Percentiles rank a stretch among this genome's conserved stretches.
phyloP scores from a whole-genome alignment of 805 yeast genomes.

The Middelhovenomyces tepae region DNA sequence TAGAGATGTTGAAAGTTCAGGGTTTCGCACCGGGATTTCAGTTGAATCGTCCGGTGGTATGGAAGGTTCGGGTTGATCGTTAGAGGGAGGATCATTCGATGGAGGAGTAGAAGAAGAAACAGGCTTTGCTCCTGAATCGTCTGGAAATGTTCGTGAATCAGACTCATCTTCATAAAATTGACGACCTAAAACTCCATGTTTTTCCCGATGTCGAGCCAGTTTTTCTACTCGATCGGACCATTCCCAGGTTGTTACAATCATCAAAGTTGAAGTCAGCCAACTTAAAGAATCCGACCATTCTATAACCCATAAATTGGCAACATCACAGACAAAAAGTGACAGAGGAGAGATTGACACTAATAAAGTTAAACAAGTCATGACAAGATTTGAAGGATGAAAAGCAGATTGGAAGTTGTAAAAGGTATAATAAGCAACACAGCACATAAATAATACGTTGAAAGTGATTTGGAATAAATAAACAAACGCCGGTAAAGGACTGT shows the following conservation, averaged over 20 bases:
- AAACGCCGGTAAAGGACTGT: conserved; percentile 53
- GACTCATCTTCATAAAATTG: conserved; percentile 69
- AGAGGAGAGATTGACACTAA: conserved; percentile 52
- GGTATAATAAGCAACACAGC: conserved; percentile 48
- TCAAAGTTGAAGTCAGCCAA: conserved; percentile 58
- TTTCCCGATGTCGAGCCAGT: conserved; percentile 50
- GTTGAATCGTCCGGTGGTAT: too few relatives aligned
- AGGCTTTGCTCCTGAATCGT: too few relatives aligned
- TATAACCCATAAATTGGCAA: conserved; percentile 65
- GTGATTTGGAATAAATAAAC: conserved; percentile 67
- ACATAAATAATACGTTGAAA: conserved; percentile 58
- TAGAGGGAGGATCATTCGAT: too few relatives aligned
- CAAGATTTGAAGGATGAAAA: background rate
- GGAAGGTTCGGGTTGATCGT: too few relatives aligned
- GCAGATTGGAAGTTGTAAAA: conserved; percentile 19
- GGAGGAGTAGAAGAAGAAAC: too few relatives aligned
- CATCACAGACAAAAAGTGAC: conserved; percentile 67
- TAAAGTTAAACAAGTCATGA: conserved; percentile 47
- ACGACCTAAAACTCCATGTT: conserved; percentile 67
- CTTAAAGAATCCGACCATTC: conserved; percentile 67
- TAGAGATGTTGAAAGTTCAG: too few relatives aligned
- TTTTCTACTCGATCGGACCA: conserved; percentile 64
- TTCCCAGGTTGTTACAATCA: conserved; percentile 76
- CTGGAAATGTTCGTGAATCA: too few relatives aligned
- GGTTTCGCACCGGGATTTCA: too few relatives aligned